A percentile compares a stretch with the other conserved stretches of the same genome.
Conservation (phyloP, 2,329 filamentous ascomycete genomes). For the Aspergillus amoenus region DNA sequence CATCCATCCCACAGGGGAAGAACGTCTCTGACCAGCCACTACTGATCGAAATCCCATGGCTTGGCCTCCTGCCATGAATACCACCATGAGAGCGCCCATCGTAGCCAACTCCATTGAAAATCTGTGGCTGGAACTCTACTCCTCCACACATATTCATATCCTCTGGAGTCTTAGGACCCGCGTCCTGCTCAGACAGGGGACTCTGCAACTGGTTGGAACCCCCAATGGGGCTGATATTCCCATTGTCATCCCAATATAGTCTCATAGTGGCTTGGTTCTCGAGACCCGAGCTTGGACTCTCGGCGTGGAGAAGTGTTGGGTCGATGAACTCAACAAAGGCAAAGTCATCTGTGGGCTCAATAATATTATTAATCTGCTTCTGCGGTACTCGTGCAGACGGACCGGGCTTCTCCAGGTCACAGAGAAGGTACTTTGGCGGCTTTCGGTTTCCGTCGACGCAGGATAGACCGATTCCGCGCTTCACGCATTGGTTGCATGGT, state of each 20-base stretch:
- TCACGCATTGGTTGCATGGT: neutral
- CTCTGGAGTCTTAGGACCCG: too few relatives aligned
- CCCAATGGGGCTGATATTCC: too few relatives aligned
- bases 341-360: too few relatives aligned
- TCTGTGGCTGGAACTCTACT: neutral
- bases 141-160: too few relatives aligned
- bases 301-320: neutral
- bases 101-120: neutral
- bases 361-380: neutral
- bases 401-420: neutral
- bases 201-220: too few relatives aligned
- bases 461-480: neutral
- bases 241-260: too few relatives aligned
- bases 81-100: neutral
- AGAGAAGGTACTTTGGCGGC: neutral
- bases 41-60: neutral
- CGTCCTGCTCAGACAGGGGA: too few relatives aligned
- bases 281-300: neutral
- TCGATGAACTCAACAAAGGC: neutral
- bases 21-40: conserved; percentile 2
- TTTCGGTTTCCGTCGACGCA: neutral
- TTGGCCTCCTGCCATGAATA: neutral
- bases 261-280: neutral
- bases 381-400: neutral
- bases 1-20: neutral